Evolutionary conservation across 257 asterid genomes (phyloP), one percentile per base, ranked within the genome.

Genomic region (Penstemon newberryi): DNA sequence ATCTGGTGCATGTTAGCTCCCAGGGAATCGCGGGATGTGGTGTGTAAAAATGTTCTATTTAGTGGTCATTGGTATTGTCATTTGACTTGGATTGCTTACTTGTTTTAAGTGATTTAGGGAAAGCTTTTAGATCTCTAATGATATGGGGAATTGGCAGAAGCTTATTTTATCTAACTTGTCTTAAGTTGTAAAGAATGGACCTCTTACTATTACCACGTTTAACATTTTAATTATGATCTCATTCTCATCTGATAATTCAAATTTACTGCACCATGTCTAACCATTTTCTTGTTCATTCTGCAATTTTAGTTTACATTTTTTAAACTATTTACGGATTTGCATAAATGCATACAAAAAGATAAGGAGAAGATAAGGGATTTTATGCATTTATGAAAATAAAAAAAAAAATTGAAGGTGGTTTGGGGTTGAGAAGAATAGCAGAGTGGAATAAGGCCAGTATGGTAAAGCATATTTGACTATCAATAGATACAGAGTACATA

Each of bases 1-100:
- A 66, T 41, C 55, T 71, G 51, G 73, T 75, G 41, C 80, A 70
- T 70, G 67, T 74, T 60, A 72, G 65, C 66, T 69, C 81, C 40
- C 58, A 60, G n/a, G 84, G 84, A 47, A 69, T 79, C 18, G 19
- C 78, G 13, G 74, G 72, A 5, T 54, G 73, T 71, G 77, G 80
- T 76, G 74, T 66, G 41, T 71, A 66, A 68, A 71, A 52, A 56
- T 63, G 67, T 56, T 10, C 6, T 56, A 3, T 11, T 56, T 56
- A 8, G 25, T 5, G 10, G 15, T 33, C 25, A 42, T 6, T 33
- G 3, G 71, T 67, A 19, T n/a, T 50, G 49, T 18, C 6, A 38
- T 38, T 60, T 61, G 54, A 18, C 42, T 50, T 50, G 36, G 2
- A 12, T 45, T 52, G 1, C 51, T 42, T 53, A 6, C 45, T 56